Evolutionary conservation across 2,329 filamentous ascomycete species (phyloP).

Genomic region (Orbilia javanica): DNA sequence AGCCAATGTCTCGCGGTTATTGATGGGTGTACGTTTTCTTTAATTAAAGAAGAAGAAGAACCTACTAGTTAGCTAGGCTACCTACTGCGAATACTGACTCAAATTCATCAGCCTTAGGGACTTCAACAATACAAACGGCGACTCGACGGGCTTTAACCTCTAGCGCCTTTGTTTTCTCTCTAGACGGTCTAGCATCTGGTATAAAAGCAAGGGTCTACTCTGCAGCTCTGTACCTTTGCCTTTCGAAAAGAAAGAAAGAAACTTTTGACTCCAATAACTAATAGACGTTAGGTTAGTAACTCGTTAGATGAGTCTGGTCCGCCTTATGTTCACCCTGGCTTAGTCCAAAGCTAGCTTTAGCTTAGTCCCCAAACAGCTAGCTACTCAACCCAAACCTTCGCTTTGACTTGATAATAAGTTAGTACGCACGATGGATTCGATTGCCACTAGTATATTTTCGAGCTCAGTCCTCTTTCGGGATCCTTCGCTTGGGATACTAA

Average conservation of each 20-base stretch:
- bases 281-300: slow-evolving; percentile 4
- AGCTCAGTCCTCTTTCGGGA: slow-evolving; percentile 10
- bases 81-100: slow-evolving; percentile 34
- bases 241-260: too few relatives aligned
- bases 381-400: neutral
- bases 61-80: neutral
- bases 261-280: slow-evolving; percentile 9
- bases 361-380: too few relatives aligned
- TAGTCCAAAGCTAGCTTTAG: slow-evolving; percentile 2
- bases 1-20: slow-evolving; percentile 54
- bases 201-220: slow-evolving; percentile 20
- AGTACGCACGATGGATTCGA: neutral
- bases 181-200: neutral
- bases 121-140: slow-evolving; percentile 9
- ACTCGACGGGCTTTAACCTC: neutral
- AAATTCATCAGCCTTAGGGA: slow-evolving; percentile 49
- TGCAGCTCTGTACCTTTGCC: too few relatives aligned
- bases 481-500: slow-evolving; percentile 12
- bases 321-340: slow-evolving; percentile 37
- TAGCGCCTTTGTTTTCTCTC: neutral
- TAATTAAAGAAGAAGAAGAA: neutral
- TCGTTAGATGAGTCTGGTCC: slow-evolving; percentile 14
- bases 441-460: neutral
- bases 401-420: neutral
- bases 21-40: slow-evolving; percentile 33